phyloP scores from a whole-genome alignment of 208 protist genomes.

The Acanthamoeba divionensis region DNA sequence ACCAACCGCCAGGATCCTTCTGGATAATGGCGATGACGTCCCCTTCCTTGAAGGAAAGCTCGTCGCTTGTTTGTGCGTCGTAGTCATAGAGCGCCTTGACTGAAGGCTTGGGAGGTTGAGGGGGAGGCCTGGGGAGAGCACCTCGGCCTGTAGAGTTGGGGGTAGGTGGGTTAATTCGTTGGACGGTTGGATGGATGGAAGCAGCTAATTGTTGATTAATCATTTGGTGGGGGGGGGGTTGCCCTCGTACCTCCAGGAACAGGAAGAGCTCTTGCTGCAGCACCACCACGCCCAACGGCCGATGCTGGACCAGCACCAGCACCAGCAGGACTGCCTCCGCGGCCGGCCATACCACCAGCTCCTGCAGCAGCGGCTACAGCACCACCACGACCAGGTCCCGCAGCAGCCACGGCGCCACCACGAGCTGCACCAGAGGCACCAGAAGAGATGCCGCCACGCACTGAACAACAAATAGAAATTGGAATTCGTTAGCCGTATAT shows the following conservation, averaged over 20 bases:
- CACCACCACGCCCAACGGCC: too few species aligned
- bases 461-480: too few species aligned
- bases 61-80: conserved; percentile 62
- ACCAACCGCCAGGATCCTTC: conserved; percentile 75
- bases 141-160: too few species aligned
- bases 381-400: background rate
- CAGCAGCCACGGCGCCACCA: background rate
- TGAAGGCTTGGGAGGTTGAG: conserved; percentile 11
- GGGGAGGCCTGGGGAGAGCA: conserved; percentile 6
- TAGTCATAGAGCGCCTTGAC: conserved; percentile 77
- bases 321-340: background rate
- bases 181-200: too few species aligned
- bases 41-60: conserved; percentile 76
- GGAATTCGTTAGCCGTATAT: too few species aligned
- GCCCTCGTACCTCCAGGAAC: too few species aligned
- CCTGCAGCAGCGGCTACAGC: background rate
- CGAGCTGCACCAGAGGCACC: background rate
- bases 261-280: background rate
- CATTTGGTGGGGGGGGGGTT: background rate
- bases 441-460: background rate
- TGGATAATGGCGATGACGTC: conserved; percentile 69
- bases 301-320: background rate
- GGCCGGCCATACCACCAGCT: background rate
- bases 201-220: too few species aligned
- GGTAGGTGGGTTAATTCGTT: too few species aligned